Conservation (phyloP, 1,284 basidiomycete species). For the Apiotrichum mycotoxinovorans region DNA sequence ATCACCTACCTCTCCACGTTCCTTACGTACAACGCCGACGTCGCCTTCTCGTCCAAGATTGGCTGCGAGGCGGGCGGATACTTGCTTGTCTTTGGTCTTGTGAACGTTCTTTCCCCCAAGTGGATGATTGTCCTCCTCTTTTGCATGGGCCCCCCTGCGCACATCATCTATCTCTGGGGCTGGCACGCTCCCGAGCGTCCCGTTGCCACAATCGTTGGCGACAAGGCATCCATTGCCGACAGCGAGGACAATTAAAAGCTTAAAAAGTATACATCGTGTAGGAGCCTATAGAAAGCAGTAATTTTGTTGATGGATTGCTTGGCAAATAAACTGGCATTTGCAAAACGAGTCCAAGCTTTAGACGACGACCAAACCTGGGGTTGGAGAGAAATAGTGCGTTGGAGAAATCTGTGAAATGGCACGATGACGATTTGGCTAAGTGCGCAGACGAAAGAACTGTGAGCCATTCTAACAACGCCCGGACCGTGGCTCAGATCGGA, state of each 20-base stretch:
- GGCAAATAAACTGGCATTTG: too few relatives aligned
- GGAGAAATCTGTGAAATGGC: background rate
- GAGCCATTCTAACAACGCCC: background rate
- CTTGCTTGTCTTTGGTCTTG: conserved; percentile 19
- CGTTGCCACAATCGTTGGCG: conserved; percentile 6
- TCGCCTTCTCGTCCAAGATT: conserved; percentile 19
- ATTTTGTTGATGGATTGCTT: too few relatives aligned
- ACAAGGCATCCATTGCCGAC: background rate
- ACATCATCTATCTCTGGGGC: conserved; percentile 9
- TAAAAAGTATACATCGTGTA: too few relatives aligned
- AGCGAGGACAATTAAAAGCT: background rate
- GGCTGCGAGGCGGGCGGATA: conserved; percentile 18
- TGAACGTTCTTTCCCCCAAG: conserved; percentile 19
- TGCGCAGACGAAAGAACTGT: background rate
- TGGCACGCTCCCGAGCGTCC: conserved; percentile 18
- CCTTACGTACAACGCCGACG: conserved; percentile 18
- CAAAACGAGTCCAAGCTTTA: too few relatives aligned
- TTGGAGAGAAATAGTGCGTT: too few relatives aligned
- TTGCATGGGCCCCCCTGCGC: conserved; percentile 7
- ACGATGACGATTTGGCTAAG: background rate
- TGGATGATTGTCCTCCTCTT: conserved; percentile 22
- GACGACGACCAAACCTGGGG: too few relatives aligned
- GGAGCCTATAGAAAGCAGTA: too few relatives aligned
- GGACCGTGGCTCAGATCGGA: background rate
- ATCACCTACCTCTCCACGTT: conserved; percentile 19